These are phyloP conservation scores for Alternaria viburni DNA, from an alignment of 2,329 filamentous ascomycete genomes.

Conservation along the genomic window DNA sequence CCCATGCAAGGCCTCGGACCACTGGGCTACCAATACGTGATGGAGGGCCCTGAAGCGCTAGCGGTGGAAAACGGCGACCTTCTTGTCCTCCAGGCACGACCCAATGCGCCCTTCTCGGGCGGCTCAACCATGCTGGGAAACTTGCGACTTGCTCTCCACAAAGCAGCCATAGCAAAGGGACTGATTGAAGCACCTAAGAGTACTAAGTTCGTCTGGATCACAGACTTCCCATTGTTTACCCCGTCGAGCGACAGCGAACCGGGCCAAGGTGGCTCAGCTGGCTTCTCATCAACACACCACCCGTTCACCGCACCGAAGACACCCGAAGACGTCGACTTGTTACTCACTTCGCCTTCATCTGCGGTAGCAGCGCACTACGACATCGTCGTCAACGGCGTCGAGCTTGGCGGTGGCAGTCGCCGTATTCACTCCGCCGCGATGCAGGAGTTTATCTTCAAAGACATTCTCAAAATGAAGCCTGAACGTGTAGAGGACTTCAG, in stretches of 20 bases:
- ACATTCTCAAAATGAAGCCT: conserved; percentile 79
- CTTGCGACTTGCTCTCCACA: conserved; percentile 73
- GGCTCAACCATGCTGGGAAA: conserved; percentile 77
- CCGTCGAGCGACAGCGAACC: conserved; percentile 68
- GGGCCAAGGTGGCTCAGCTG: conserved; percentile 80
- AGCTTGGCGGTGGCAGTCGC: conserved; percentile 89
- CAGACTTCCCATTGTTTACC: conserved; percentile 91
- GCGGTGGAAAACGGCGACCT: conserved; percentile 72
- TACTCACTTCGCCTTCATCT: conserved; percentile 73
- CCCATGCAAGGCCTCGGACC: conserved; percentile 79
- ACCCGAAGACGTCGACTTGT: conserved; percentile 72
- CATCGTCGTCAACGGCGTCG: conserved; percentile 91
- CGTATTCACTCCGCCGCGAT: conserved; percentile 86
- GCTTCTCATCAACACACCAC: conserved; percentile 88
- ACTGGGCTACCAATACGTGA: conserved; percentile 74
- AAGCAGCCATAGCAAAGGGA: conserved; percentile 68
- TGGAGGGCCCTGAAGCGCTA: conserved; percentile 61
- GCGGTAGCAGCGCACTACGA: conserved; percentile 91
- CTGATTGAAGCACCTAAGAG: conserved; percentile 59
- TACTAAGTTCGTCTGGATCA: conserved; percentile 83
- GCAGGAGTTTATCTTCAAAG: conserved; percentile 83
- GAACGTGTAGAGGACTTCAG: conserved; percentile 79
- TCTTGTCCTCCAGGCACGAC: conserved; percentile 80
- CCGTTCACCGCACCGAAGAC: conserved; percentile 90
- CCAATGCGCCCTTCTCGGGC: conserved; percentile 68